A percentile compares a stretch with the other conserved stretches of the same genome.
Conservation (phyloP, 164 flowering plant species). For the Brasenia schreberi region DNA sequence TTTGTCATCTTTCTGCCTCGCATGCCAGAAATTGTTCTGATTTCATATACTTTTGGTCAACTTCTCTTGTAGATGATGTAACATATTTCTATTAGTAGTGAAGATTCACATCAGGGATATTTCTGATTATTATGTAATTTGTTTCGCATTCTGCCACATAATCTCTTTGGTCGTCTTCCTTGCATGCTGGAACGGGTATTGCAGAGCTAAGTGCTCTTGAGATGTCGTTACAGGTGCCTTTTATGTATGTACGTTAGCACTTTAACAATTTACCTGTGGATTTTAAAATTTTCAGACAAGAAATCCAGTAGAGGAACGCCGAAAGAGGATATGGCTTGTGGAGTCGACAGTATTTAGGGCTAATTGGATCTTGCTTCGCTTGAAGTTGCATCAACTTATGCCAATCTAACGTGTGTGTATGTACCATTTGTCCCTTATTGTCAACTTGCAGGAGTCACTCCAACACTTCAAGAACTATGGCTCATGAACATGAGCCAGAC, state of each 20-base stretch:
- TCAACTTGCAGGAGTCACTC: constrained; percentile 68
- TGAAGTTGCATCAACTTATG: background rate
- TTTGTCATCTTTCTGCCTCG: no score
- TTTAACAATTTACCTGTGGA: no score
- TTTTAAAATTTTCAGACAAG: constrained; percentile 35
- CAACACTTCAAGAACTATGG: constrained; percentile 98
- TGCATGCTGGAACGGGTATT: constrained; percentile 95
- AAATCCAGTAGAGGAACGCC: constrained; percentile 58
- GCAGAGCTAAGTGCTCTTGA: constrained; percentile 90
- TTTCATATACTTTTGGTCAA: no score
- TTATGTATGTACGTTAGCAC: no score
- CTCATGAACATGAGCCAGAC: constrained; percentile 88
- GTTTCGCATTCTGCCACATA: no score
- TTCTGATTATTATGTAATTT: no score
- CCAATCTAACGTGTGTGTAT: background rate
- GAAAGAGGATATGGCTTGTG: constrained; percentile 89
- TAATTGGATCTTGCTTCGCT: background rate
- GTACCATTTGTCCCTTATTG: constrained; percentile 33
- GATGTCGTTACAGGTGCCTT: constrained; percentile 61
- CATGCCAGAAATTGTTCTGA: no score
- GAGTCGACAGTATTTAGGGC: constrained; percentile 65
- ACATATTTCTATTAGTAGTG: no score
- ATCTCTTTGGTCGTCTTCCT: constrained; percentile 6
- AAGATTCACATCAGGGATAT: no score
- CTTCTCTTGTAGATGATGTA: no score